phyloP scores from a whole-genome alignment of 1,284 basidiomycete species.

The Leccinum fuscescens region DNA sequence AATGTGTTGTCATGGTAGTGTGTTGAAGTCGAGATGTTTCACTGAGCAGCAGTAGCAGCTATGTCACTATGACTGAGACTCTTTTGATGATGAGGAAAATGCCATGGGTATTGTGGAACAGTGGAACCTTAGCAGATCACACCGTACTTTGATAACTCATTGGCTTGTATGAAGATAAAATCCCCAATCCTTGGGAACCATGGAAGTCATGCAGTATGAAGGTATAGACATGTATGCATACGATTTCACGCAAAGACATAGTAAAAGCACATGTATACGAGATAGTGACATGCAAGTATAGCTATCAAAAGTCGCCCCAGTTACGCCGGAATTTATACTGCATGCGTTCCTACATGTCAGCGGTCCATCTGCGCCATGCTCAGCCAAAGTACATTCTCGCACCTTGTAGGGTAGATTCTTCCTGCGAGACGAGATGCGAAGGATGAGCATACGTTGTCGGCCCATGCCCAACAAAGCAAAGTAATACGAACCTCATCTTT shows the following conservation, averaged over 20 bases:
- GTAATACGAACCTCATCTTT: conserved; percentile 53
- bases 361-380: conserved; percentile 30
- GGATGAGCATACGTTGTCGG: background rate
- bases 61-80: too few species aligned
- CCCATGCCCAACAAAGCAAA: accelerated
- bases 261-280: conserved; percentile 2
- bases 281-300: conserved; percentile 14
- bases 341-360: conserved; percentile 53
- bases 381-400: conserved; percentile 21
- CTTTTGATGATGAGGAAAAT: too few species aligned
- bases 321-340: conserved; percentile 86
- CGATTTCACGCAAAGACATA: conserved; percentile 10
- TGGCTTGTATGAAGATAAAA: too few species aligned
- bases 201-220: background rate
- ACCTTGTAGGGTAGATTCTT: conserved; percentile 87
- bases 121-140: too few species aligned
- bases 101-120: too few species aligned
- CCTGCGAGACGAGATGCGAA: conserved; percentile 34
- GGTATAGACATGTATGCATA: conserved; percentile 34
- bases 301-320: conserved; percentile 76
- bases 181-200: too few species aligned
- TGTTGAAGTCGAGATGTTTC: too few species aligned
- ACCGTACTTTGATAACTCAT: too few species aligned
- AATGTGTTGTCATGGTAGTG: too few species aligned
- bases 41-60: too few species aligned